Base-by-base conservation (phyloP, 1,139 yeast species). In the Yamadazyma diddensiae region DNA sequence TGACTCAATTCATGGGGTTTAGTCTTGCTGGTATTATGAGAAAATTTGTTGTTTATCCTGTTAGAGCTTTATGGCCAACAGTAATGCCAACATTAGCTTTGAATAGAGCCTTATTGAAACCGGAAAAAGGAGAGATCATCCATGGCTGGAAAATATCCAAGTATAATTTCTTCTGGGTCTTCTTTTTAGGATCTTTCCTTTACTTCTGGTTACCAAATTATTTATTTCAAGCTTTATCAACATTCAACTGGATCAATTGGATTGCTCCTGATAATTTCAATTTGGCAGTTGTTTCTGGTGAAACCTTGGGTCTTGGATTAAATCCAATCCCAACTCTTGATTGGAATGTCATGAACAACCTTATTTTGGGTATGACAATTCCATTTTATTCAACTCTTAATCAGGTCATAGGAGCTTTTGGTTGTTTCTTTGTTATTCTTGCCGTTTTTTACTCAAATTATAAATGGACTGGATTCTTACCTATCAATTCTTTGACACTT, bases 221-320 rank as follows among this genome's bases (percentile, higher is more conserved):
- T 40, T 57, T 65, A 16, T 59, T 65, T 44, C 58, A 58, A 8
- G 58, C 67, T 2, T 48, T 66, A 10, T 60, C 69, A 1, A 55
- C 51, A 3, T 64, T 67, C 43, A 67, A 67, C 41, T 67, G 73
- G 73, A 66, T 70, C 10, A 63, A 70, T 7, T 67, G 73, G 73
- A 47, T 67, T 31, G 49, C 43, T 24, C 70, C 70, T 2, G 42
- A 50, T 13, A 66, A 60, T 62, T 44, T 62, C 12, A 70, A 65
- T 40, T 50, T 67, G 34, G 52, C 52, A n/a, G 67, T 62, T 36
- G 37, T 67, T 2, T 43, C 70, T 1, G 73, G 73, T 0, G 47
- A 57, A 25, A 46, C 42, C 15, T 41, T 42, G n/a, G 73, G 73
- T 0, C 52, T 67, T 33, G 73, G 73, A 0, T 43, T 66, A 11